Evolutionary conservation across 108 stramenopile species (phyloP).

Genomic region (Nitzschia sp.): DNA sequence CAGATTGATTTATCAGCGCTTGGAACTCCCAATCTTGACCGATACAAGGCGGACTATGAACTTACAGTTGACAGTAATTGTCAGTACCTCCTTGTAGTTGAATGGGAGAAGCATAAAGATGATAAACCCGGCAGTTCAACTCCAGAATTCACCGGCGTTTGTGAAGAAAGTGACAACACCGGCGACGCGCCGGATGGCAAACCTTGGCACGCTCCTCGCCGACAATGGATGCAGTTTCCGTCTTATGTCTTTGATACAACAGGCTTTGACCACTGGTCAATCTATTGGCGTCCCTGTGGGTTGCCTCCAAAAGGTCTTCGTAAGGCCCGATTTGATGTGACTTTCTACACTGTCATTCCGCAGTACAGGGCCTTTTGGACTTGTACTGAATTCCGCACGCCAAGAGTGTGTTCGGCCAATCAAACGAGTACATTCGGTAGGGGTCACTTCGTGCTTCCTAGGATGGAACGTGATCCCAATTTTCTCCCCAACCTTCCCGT

Average conservation of each 20-base stretch:
- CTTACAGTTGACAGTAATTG: constrained; percentile 12
- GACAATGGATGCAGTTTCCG: constrained; percentile 29
- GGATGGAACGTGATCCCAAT: constrained; percentile 17
- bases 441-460: constrained; percentile 19
- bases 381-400: constrained; percentile 18
- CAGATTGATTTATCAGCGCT: constrained; percentile 19
- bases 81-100: constrained; percentile 3
- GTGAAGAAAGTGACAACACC: constrained; percentile 5
- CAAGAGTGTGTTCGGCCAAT: constrained; percentile 19
- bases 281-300: constrained; percentile 35
- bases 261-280: constrained; percentile 37
- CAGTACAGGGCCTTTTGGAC: constrained; percentile 26
- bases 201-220: constrained; percentile 23
- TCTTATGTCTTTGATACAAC: constrained; percentile 29
- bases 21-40: constrained; percentile 17
- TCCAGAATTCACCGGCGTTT: constrained; percentile 15
- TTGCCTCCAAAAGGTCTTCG: constrained; percentile 8
- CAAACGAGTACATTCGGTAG: constrained; percentile 29
- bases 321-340: constrained; percentile 28
- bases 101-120: constrained; percentile 3
- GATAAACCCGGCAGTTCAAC: constrained; percentile 1
- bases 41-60: constrained; percentile 1
- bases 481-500: constrained; percentile 32
- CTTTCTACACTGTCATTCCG: constrained; percentile 32
- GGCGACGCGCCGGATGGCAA: constrained; percentile 24